A percentile compares a stretch with the other conserved stretches of the same genome.
Conservation (phyloP, 2,329 filamentous ascomycete genomes). For the Aureobasidium sp. region DNA sequence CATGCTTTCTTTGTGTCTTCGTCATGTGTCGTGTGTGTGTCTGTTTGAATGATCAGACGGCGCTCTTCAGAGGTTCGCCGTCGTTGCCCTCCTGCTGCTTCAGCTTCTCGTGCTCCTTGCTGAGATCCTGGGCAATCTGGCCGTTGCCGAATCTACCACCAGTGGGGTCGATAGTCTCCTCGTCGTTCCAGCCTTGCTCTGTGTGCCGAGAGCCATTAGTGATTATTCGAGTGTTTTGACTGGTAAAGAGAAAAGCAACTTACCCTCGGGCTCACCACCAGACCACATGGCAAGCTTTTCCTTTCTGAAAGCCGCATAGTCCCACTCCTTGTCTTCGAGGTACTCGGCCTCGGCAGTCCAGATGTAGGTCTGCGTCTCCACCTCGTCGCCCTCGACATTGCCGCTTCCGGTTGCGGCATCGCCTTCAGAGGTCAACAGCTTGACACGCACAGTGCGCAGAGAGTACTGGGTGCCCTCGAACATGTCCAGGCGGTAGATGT, state of each 20-base stretch:
- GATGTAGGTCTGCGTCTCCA: constrained; percentile 46
- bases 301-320: constrained; percentile 72
- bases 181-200: constrained; percentile 23
- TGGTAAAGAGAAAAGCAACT: background rate
- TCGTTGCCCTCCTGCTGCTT: constrained; percentile 12
- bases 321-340: constrained; percentile 75
- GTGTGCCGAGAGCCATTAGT: background rate
- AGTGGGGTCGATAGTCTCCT: constrained; percentile 31
- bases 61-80: constrained; percentile 25
- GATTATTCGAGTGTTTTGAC: too few species aligned
- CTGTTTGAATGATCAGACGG: constrained; percentile 24
- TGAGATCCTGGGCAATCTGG: constrained; percentile 33
- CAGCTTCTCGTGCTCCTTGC: constrained; percentile 23
- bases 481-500: constrained; percentile 66
- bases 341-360: constrained; percentile 39
- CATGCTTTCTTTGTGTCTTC: background rate
- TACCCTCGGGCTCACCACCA: constrained; percentile 33
- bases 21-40: background rate
- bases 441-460: constrained; percentile 40
- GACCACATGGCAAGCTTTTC: constrained; percentile 64
- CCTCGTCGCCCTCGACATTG: constrained; percentile 33
- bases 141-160: constrained; percentile 39
- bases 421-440: constrained; percentile 20
- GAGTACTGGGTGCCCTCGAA: constrained; percentile 78
- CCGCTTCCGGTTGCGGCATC: constrained; percentile 25